Base-by-base conservation (phyloP, 495 filamentous ascomycete species). In the Penicillium simplicissimum region DNA sequence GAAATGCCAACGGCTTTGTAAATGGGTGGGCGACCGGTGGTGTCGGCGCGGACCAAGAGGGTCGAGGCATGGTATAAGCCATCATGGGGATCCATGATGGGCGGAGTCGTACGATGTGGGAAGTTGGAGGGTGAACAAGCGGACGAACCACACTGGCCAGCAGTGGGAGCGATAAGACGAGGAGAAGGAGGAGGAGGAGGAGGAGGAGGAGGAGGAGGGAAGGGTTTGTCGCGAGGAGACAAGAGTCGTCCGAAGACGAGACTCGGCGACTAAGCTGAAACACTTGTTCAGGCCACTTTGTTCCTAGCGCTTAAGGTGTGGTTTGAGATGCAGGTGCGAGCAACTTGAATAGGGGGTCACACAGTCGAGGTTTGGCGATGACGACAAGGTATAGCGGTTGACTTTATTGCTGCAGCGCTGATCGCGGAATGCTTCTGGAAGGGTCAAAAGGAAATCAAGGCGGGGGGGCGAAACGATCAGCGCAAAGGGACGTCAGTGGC, bases 1-100 rank as follows among this genome's bases (percentile, higher is more conserved):
- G 86, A 83, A 60, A 98, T 89, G 40, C 95, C 95, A 65, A 98
- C 83, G 3, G 88, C 87, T 72, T 98, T 98, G 83, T 89, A 98
- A 40, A 81, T 72, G 6, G 85, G 74, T 9, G 87, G 87, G 17
- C 84, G 82, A 34, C 70, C 70, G 45, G 52, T 56, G 35, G 75
- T 71, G 53, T 76, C 74, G 14, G 76, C 72, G 63, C 85, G 77
- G 23, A 78, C 78, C 66, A 82, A 76, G 57, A 86, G 68, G 48
- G 74, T 66, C 34, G 84, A 72, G 47, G 82, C 77, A 23, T 78
- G 69, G 47, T 71, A 62, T 53, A 85, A 59, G 23, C 52, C 48
- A 13, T 47, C 48, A 42, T 69, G 40, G 8, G 75, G 59, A 63
- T 86, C 83, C 84, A 87, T 87, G 62, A 66, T 59, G 57, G 19